Percentiles rank a stretch among this genome's conserved stretches.
Evolutionary conservation across 148 eudicot genomes (phyloP).

Genomic region (Camellia japonica): DNA sequence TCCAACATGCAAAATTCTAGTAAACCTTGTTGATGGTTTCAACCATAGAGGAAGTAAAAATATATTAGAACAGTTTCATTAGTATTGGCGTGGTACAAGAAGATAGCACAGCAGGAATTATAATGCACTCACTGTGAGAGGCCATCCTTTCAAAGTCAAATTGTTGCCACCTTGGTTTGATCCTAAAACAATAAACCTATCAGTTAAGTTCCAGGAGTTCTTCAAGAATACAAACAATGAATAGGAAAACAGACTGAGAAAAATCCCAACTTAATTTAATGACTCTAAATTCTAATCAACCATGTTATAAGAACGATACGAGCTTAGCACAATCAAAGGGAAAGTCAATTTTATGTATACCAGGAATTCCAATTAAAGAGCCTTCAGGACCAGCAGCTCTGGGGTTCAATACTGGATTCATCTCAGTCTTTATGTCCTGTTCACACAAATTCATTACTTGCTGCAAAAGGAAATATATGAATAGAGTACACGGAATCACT

Average conservation of each 20-base stretch:
- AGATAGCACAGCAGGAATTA: background rate
- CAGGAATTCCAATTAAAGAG: slow-evolving; percentile 58
- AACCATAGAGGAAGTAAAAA: background rate
- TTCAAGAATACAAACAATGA: background rate
- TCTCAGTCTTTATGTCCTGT: slow-evolving; percentile 61
- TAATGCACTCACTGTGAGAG: slow-evolving; percentile 57
- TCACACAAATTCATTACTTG: slow-evolving; percentile 10
- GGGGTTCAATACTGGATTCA: slow-evolving; percentile 46
- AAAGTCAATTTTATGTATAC: slow-evolving; percentile 23
- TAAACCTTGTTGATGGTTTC: background rate
- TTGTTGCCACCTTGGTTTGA: slow-evolving; percentile 58
- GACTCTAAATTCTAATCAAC: background rate
- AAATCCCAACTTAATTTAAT: background rate
- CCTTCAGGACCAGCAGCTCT: slow-evolving; percentile 54
- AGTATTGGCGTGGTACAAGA: background rate
- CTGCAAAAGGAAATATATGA: background rate
- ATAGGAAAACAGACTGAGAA: background rate
- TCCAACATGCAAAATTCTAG: background rate
- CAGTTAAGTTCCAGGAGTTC: slow-evolving; percentile 6
- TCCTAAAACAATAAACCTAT: slow-evolving; percentile 38
- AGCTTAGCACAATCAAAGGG: background rate
- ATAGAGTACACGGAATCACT: background rate
- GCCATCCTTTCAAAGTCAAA: slow-evolving; percentile 77
- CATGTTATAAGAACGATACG: background rate
- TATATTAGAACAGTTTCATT: background rate